phyloP scores from a whole-genome alignment of 352 stramenopile genomes.

The Globisporangium spiculum region DNA sequence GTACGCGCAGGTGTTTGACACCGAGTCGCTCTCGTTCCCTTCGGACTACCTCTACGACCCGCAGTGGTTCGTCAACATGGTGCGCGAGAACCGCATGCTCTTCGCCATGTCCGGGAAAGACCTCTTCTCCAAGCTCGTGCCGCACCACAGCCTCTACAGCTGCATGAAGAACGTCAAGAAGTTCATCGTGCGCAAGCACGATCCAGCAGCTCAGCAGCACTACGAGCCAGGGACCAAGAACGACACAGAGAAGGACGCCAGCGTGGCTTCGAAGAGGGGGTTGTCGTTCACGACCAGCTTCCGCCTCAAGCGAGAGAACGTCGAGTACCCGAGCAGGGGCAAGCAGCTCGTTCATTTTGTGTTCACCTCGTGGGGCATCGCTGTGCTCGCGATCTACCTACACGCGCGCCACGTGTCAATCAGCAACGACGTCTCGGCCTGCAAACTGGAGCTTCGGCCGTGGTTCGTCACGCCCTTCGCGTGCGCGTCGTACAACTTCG shows the following conservation, averaged over 20 bases:
- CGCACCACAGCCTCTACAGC: slow-evolving; percentile 20
- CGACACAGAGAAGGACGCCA: no score
- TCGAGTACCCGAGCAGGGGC: slow-evolving; percentile 11
- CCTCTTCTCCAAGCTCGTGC: slow-evolving; percentile 21
- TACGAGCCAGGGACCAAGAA: neutral
- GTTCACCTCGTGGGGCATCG: slow-evolving; percentile 32
- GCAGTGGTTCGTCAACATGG: slow-evolving; percentile 25
- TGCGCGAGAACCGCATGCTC: slow-evolving; percentile 22
- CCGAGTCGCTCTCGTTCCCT: slow-evolving; percentile 5
- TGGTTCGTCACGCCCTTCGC: slow-evolving; percentile 32
- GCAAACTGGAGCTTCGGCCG: slow-evolving; percentile 28
- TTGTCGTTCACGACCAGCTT: neutral
- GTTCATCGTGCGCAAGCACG: slow-evolving; percentile 13
- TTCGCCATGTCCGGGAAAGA: slow-evolving; percentile 20
- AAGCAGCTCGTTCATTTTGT: slow-evolving; percentile 30
- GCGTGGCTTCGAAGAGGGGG: neutral
- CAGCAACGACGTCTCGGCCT: slow-evolving; percentile 20
- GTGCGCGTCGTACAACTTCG: slow-evolving; percentile 34
- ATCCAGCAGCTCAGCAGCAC: neutral
- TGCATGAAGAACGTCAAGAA: slow-evolving; percentile 25
- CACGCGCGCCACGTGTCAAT: slow-evolving; percentile 25
- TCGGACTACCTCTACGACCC: slow-evolving; percentile 20
- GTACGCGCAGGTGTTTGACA: slow-evolving; percentile 15
- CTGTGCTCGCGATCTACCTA: slow-evolving; percentile 30
- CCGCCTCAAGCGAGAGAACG: neutral